These are phyloP conservation scores for Singerocomus rubriflavus DNA, from an alignment of 1,284 basidiomycete species.

Conservation along the genomic window DNA sequence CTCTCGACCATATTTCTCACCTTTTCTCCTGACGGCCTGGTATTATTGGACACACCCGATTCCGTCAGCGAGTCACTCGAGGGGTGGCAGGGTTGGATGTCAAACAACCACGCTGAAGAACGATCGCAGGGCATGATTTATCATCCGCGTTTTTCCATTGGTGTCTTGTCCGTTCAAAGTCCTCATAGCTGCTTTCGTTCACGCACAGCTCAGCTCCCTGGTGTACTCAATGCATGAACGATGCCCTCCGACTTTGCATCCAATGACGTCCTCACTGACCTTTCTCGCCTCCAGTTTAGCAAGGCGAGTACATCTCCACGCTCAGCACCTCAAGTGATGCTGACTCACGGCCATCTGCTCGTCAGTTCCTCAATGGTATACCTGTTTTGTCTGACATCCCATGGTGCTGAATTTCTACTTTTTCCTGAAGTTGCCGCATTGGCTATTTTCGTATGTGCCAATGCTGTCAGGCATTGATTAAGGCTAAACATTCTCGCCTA, in stretches of 20 bases:
- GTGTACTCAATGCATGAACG: not conserved
- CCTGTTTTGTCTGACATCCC: not conserved
- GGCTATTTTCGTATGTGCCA: slow-evolving; percentile 17
- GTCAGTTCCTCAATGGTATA: slow-evolving; percentile 25
- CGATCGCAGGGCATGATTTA: too few relatives aligned
- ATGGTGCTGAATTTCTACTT: not conserved
- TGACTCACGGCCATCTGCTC: not conserved
- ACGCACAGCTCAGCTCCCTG: not conserved
- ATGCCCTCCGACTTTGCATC: slow-evolving; percentile 10
- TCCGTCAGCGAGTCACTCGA: too few relatives aligned
- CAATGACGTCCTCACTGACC: slow-evolving; percentile 2
- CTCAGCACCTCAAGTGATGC: not conserved
- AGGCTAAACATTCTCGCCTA: not conserved
- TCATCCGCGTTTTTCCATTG: not conserved
- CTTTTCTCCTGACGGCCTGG: too few relatives aligned
- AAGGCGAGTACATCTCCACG: slow-evolving; percentile 13
- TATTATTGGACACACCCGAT: too few relatives aligned
- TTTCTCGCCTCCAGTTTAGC: slow-evolving; percentile 19
- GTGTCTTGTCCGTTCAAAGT: not conserved
- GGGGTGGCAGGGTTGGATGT: too few relatives aligned
- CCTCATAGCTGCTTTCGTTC: not conserved
- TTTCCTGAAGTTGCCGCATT: slow-evolving; percentile 20
- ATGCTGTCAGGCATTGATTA: not conserved
- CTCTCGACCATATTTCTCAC: too few relatives aligned
- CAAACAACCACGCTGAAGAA: too few relatives aligned